Evolutionary conservation across 805 yeast species (phyloP).

Genomic region (Debaryomyces castellii): DNA sequence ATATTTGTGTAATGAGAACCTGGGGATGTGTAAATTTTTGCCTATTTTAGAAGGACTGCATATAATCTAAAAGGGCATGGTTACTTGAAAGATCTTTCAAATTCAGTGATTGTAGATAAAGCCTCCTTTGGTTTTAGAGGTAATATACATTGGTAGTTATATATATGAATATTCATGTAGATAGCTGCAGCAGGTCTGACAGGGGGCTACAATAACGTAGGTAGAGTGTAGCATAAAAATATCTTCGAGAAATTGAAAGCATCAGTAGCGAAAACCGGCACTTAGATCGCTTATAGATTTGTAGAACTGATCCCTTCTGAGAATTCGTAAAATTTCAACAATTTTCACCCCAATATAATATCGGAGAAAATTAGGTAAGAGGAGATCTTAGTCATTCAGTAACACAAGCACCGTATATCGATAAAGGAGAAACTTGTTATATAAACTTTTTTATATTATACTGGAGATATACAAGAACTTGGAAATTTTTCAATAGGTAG

Average conservation of each 20-base stretch:
- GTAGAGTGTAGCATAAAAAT: not conserved
- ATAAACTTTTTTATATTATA: not conserved
- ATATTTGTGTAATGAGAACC: too few species aligned
- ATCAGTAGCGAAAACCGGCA: not conserved
- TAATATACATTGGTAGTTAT: not conserved
- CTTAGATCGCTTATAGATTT: not conserved
- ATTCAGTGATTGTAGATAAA: not conserved
- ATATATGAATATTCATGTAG: not conserved
- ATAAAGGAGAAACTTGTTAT: not conserved
- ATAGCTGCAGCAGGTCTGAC: not conserved
- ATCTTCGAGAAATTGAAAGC: not conserved
- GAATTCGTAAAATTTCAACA: not conserved
- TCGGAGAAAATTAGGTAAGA: not conserved
- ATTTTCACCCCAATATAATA: not conserved
- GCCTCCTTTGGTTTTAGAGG: not conserved
- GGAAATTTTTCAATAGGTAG: not conserved
- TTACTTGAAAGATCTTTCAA: not conserved
- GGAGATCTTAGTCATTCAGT: conserved; percentile 1
- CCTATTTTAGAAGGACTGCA: not conserved
- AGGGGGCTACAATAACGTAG: not conserved
- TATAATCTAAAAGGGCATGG: not conserved
- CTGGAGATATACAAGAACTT: not conserved
- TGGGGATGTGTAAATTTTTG: not conserved
- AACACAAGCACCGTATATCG: not conserved
- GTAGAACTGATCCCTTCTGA: conserved; percentile 1